Percentiles rank a stretch among this genome's conserved stretches.
phyloP scores from a whole-genome alignment of 116 monocot species.

The Dioscorea cayenensis region DNA sequence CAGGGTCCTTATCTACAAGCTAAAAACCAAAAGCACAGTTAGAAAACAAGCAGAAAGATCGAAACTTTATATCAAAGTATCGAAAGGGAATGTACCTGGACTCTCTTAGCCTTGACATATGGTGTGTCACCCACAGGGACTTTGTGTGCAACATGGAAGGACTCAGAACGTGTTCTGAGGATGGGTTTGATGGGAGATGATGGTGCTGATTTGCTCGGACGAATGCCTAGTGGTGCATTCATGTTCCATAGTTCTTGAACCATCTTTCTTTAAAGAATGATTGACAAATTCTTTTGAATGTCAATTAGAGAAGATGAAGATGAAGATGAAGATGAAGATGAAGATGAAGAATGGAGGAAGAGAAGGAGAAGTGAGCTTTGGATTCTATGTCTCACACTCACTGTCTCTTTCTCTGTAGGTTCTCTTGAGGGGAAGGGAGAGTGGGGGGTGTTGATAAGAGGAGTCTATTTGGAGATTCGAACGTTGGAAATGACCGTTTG shows the following conservation, averaged over 20 bases:
- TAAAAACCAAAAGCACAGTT: slow-evolving; percentile 5
- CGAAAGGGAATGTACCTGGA: slow-evolving; percentile 46
- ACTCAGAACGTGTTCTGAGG: slow-evolving; percentile 23
- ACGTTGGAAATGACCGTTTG: slow-evolving; percentile 25
- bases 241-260: slow-evolving; percentile 36
- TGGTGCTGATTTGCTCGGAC: slow-evolving; percentile 53
- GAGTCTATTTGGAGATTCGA: slow-evolving; percentile 11
- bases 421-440: neutral
- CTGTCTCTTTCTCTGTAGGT: neutral
- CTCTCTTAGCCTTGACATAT: slow-evolving; percentile 79
- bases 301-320: no score
- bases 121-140: slow-evolving; percentile 89
- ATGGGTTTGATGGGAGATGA: slow-evolving; percentile 62
- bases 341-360: neutral
- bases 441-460: neutral
- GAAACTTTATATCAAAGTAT: neutral
- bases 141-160: slow-evolving; percentile 69
- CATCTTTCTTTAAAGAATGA: slow-evolving; percentile 18
- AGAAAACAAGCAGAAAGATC: neutral
- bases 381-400: neutral
- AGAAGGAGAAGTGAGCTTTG: slow-evolving; percentile 4
- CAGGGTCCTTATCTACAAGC: slow-evolving; percentile 93
- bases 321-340: neutral
- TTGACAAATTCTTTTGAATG: neutral
- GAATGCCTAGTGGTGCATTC: slow-evolving; percentile 9